Evolutionary conservation across 1,284 basidiomycete species (phyloP), one percentile per base, ranked within the genome.

Genomic region (Cryptococcus sp.): DNA sequence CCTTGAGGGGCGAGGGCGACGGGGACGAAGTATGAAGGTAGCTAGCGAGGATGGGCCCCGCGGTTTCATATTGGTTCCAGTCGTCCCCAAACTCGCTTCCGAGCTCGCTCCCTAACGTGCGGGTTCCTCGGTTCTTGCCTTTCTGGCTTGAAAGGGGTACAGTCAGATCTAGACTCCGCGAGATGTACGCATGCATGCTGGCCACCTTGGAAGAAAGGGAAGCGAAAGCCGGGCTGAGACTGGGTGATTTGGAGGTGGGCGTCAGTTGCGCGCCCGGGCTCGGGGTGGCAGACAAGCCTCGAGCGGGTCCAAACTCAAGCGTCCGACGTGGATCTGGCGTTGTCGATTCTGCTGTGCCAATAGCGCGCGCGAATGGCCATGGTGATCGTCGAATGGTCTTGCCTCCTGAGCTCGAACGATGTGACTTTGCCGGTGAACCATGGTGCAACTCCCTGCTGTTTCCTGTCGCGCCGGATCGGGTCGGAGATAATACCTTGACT

Each of bases 61-160:
- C 30, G 30, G 30, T 13, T 35, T 8, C 30, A 2, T 54, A 41
- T 23, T 23, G 52, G 10, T 62, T 49, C 57, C 61, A 63, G 7
- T 56, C 61, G 55, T 69, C 69, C 1, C 60, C 69, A 47, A 66
- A 62, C 16, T 67, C 67, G 52, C 62, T 65, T 3, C 69, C 69
- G 0, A 71, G 57, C 47, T 75, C 73, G 38, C 66, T 69, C 5
- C 70, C 69, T 5, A 75, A 62, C 0, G 70, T 68, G 13, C 70
- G 59, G 10, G 30, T 35, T 13, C 38, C 55, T 38, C 17, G 57
- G n/a, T 15, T 49, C 52, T n/a, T 19, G 23, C 42, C n/a, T 23
- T 13, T 40, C 16, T 42, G 46, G 3, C 38, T 30, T 6, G 57
- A 55, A 7, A 60, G 42, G 5, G 50, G 45, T 13, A 53, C 15